Evolutionary conservation across 1,139 yeast genomes (phyloP), one percentile per base, ranked within the genome.

Genomic region (Yamadazyma buinensis): DNA sequence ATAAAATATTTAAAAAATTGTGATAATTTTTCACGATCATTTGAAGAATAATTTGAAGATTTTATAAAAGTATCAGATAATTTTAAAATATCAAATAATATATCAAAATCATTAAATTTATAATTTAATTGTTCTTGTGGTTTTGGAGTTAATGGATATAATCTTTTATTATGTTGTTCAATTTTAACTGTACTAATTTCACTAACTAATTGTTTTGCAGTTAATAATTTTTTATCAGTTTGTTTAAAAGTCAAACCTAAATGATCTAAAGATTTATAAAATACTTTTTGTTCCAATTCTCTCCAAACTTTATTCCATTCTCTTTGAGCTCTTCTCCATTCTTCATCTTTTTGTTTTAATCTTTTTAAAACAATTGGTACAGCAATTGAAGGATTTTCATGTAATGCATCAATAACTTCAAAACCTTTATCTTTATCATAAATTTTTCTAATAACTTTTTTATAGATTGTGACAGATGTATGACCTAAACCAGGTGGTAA

Each of bases 291-390:
- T 56, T 94, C 98, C 65, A 95, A 80, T 60, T 92, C 98, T 52
- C 98, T 80, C 99, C 99, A 92, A 19, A 90, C 95, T 57, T 92
- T 92, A 60, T 92, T 92, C 98, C 99, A 92, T 59, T 94, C 98
- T 49, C 98, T 77, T 53, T 92, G 98, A 1, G 97, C 92, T 45
- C 97, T 79, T 59, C 90, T 86, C 99, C 99, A 92, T 60, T 92
- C 98, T 61, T 92, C 97, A 57, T 94, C 98, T 62, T 92, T 92
- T 61, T 92, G 97, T 61, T 92, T 92, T 58, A 92, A 75, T 54
- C 98, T 77, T 51, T 84, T 84, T 55, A 92, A 69, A 11, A 92
- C 95, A 44, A 92, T 80, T 1, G 98, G 98, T 14, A 92, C 95
- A 1, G 98, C 95, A 38, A 88, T 79, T 2, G 94, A 87, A 3